Conservation (phyloP, 306 rosid species). For the Casuarina equisetifolia region DNA sequence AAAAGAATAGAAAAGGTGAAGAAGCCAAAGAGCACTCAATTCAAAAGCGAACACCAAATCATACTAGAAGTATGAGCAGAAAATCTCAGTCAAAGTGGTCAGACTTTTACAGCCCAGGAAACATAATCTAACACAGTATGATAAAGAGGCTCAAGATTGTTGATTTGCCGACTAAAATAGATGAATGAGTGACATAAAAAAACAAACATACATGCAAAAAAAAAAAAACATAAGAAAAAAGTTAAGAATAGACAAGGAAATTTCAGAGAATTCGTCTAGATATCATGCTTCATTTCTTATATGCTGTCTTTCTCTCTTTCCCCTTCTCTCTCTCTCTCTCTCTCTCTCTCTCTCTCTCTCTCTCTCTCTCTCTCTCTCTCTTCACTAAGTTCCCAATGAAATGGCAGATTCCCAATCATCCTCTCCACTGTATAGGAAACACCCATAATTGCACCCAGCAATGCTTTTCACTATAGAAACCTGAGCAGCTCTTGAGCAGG, state of each 20-base stretch:
- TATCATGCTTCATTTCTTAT: conserved; percentile 26
- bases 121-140: conserved; percentile 54
- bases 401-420: conserved; percentile 78
- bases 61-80: conserved; percentile 68
- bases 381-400: conserved; percentile 33
- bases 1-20: conserved; percentile 24
- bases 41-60: conserved; percentile 56
- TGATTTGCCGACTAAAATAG: conserved; percentile 24
- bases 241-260: background rate
- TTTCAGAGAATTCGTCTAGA: conserved; percentile 19
- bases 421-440: conserved; percentile 70
- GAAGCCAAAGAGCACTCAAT: conserved; percentile 33
- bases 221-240: conserved; percentile 6
- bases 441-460: conserved; percentile 87
- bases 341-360: conserved; percentile 10
- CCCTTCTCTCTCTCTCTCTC: conserved; percentile 5
- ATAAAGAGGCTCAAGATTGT: conserved; percentile 37
- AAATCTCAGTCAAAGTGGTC: conserved; percentile 70
- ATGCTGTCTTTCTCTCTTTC: background rate
- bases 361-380: background rate
- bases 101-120: conserved; percentile 49
- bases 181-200: background rate
- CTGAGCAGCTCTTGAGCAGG: conserved; percentile 54
- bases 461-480: conserved; percentile 43
- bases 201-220: background rate